A percentile compares a stretch with the other conserved stretches of the same genome.
These are phyloP conservation scores for Triadica sebifera DNA, from an alignment of 345 rosid species.

Conservation along the genomic window DNA sequence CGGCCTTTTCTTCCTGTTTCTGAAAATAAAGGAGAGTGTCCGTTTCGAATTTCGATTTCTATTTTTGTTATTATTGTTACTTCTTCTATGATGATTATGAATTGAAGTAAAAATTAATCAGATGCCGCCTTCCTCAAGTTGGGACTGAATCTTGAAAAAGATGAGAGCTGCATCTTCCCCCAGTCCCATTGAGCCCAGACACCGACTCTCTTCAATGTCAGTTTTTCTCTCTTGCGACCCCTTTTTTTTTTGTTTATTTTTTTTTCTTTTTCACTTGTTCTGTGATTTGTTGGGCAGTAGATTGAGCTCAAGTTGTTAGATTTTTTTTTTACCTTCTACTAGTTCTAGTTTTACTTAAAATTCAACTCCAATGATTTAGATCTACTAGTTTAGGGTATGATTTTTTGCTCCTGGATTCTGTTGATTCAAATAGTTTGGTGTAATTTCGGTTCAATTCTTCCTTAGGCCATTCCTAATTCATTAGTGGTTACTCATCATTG, in stretches of 20 bases:
- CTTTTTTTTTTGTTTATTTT: no score
- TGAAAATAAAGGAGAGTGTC: not conserved
- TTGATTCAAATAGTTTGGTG: not conserved
- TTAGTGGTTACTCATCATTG: no score
- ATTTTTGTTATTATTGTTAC: not conserved
- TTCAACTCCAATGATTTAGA: not conserved
- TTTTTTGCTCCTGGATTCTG: not conserved
- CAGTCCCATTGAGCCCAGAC: slow-evolving; percentile 49
- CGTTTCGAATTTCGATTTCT: not conserved
- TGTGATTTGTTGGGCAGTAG: not conserved
- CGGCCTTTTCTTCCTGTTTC: not conserved
- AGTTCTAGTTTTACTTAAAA: no score
- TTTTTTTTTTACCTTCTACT: not conserved
- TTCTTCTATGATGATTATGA: not conserved
- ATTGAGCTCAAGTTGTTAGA: not conserved
- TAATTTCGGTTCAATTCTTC: not conserved
- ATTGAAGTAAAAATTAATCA: not conserved
- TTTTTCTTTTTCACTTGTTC: not conserved
- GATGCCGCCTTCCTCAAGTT: not conserved
- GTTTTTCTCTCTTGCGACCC: slow-evolving; percentile 26
- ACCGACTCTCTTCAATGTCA: slow-evolving; percentile 49
- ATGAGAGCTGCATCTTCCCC: slow-evolving; percentile 36
- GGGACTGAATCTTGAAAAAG: not conserved
- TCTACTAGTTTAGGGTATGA: not conserved
- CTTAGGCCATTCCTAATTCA: no score